Evolutionary conservation across 345 rosid genomes (phyloP).

Genomic region (Euphorbia tirucalli): DNA sequence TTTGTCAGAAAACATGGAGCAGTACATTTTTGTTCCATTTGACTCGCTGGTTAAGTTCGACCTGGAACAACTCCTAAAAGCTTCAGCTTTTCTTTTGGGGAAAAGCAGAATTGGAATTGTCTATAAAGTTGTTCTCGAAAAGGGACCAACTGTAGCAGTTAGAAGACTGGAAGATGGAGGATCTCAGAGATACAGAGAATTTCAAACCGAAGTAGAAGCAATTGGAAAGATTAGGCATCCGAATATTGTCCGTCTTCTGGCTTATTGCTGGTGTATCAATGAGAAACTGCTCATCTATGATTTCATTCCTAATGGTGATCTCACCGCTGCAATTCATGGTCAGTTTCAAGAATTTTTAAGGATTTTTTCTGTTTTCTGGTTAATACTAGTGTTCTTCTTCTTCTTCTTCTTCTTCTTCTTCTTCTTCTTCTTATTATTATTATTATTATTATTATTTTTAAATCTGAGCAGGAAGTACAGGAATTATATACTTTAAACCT

Average conservation of each 20-base stretch:
- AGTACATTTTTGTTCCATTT: constrained; percentile 22
- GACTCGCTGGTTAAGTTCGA: constrained; percentile 19
- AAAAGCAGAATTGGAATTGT: constrained; percentile 23
- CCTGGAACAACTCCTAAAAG: constrained; percentile 29
- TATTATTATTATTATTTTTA: too few relatives aligned
- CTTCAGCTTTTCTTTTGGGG: constrained; percentile 33
- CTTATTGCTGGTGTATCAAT: constrained; percentile 28
- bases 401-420: too few relatives aligned
- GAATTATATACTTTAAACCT: constrained; percentile 21
- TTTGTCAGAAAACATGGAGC: constrained; percentile 27
- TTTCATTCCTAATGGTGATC: constrained; percentile 26
- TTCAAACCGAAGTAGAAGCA: constrained; percentile 30
- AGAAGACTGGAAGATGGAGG: constrained; percentile 30
- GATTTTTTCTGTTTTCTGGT: too few relatives aligned
- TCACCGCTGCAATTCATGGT: constrained; percentile 30
- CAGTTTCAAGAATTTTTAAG: not conserved
- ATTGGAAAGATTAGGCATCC: constrained; percentile 27
- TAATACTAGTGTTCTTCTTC: too few relatives aligned
- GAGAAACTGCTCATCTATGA: constrained; percentile 33
- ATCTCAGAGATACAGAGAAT: constrained; percentile 24
- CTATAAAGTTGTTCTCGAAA: constrained; percentile 34
- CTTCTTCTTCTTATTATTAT: too few relatives aligned
- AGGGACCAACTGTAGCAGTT: constrained; percentile 25
- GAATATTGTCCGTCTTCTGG: constrained; percentile 25
- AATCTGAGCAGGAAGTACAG: constrained; percentile 25